Evolutionary conservation across 2,329 filamentous ascomycete genomes (phyloP).

Genomic region (Amylocarpus encephaloides): DNA sequence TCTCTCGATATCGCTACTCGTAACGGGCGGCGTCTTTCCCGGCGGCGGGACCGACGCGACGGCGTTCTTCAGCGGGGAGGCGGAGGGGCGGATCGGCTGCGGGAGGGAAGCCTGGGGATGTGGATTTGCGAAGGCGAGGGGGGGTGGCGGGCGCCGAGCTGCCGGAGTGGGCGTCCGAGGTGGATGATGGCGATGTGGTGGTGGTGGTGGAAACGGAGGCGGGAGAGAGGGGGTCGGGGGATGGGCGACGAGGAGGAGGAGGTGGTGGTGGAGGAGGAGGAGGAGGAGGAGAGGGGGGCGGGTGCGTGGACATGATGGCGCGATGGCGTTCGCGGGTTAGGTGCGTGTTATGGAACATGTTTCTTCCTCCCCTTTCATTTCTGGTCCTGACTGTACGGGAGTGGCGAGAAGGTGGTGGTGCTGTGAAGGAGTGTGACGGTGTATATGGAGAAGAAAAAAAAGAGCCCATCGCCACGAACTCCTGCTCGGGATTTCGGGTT

Average conservation of each 20-base stretch:
- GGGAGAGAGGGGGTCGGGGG: not conserved
- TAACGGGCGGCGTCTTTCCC: conserved; percentile 12
- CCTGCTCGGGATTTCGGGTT: too few relatives aligned
- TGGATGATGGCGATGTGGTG: not conserved
- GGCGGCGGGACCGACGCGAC: too few relatives aligned
- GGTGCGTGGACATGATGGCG: not conserved
- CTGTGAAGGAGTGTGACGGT: too few relatives aligned
- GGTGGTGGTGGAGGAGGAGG: not conserved
- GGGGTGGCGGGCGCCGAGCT: not conserved
- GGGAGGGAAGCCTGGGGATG: not conserved
- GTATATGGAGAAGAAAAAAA: too few relatives aligned
- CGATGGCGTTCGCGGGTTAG: conserved; percentile 1
- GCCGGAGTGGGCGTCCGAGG: not conserved
- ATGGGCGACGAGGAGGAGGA: not conserved
- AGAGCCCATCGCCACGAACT: too few relatives aligned
- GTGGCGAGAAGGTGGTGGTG: too few relatives aligned
- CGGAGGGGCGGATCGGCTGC: not conserved
- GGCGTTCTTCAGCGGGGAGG: not conserved
- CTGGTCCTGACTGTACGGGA: too few relatives aligned
- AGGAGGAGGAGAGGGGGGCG: not conserved
- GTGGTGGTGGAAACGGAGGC: not conserved
- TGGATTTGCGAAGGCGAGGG: not conserved
- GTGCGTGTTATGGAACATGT: conserved; percentile 11
- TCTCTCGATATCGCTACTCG: conserved; percentile 18
- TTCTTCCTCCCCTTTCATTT: not conserved